These are phyloP conservation scores for Galerina marginata DNA, from an alignment of 768 basidiomycete species.

Conservation along the genomic window DNA sequence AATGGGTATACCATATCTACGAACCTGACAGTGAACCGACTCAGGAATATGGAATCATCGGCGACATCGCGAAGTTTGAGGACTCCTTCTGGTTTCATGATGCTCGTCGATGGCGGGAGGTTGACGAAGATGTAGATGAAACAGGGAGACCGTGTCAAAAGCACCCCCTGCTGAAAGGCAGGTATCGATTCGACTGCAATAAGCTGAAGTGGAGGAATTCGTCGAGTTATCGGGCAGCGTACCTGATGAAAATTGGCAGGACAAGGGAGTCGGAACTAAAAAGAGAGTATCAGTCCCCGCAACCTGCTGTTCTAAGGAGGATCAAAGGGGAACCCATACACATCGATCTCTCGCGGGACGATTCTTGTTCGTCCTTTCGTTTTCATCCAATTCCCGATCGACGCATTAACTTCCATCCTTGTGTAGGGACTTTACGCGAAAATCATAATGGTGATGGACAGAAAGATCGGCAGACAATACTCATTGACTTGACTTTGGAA, in stretches of 20 bases:
- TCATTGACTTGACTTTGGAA: neutral
- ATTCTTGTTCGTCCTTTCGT: neutral
- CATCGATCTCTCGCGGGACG: neutral
- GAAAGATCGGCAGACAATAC: neutral
- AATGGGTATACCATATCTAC: slow-evolving; percentile 5
- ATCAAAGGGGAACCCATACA: neutral
- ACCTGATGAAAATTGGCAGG: neutral
- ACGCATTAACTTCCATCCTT: neutral
- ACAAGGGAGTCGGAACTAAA: neutral
- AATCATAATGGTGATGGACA: neutral
- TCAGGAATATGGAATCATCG: neutral
- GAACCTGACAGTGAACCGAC: neutral
- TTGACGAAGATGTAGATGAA: neutral
- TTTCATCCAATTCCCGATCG: neutral
- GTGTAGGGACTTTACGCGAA: neutral
- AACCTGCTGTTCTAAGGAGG: neutral
- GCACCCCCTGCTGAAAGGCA: slow-evolving; percentile 4
- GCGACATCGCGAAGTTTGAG: neutral
- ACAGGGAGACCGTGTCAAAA: neutral
- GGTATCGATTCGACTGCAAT: neutral
- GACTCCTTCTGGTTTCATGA: slow-evolving; percentile 1
- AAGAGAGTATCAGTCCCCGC: neutral
- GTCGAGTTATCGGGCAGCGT: neutral
- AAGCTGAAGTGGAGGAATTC: neutral
- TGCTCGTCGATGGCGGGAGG: neutral